phyloP scores from a whole-genome alignment of 2,329 filamentous ascomycete species.

The Neofusicoccum parvum region DNA sequence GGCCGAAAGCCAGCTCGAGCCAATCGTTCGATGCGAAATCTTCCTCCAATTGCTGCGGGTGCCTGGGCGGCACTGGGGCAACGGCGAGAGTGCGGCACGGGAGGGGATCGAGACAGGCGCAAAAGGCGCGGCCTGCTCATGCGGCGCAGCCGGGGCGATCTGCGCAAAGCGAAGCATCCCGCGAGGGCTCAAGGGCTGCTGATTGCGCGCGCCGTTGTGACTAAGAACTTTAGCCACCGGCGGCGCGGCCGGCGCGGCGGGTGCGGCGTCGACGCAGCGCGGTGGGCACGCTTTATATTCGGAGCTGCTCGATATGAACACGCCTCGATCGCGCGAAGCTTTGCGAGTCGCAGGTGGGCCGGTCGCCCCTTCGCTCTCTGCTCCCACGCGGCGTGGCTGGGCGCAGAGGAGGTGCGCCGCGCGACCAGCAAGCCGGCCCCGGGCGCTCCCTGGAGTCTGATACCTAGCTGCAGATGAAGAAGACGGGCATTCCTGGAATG shows the following conservation, averaged over 20 bases:
- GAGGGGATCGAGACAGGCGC: conserved; percentile 5
- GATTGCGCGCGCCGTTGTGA: conserved; percentile 9
- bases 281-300: neutral
- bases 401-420: neutral
- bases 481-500: neutral
- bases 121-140: neutral
- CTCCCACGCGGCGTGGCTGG: neutral
- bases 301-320: neutral
- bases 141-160: conserved; percentile 5
- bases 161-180: neutral
- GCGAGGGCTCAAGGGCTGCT: neutral
- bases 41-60: neutral
- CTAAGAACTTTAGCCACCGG: neutral
- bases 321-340: neutral
- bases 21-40: neutral
- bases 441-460: neutral
- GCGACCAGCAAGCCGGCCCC: neutral
- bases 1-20: conserved; percentile 2
- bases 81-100: neutral
- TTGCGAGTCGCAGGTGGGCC: neutral
- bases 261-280: conserved; percentile 2
- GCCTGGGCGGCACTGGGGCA: neutral
- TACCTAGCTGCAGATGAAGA: neutral
- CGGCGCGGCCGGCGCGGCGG: neutral
- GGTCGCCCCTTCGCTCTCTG: neutral